Evolutionary conservation across 1,139 yeast genomes (phyloP), one percentile per base, ranked within the genome.

Genomic region (Saccharomyces hybrid): DNA sequence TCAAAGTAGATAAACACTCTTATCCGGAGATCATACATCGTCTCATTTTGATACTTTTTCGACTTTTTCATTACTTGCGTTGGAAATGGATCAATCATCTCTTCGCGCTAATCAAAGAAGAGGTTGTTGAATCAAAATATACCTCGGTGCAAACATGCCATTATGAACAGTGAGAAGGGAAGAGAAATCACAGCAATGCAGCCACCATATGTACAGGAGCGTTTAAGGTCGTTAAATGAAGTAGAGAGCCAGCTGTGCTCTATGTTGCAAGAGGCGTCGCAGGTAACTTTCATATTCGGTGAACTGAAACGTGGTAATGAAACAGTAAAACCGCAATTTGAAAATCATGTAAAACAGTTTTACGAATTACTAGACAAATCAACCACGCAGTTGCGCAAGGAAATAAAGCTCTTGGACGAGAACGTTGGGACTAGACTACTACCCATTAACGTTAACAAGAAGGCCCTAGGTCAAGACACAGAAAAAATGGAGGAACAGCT

Each of bases 211-310:
- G 73, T 75, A 3, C 67, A 67, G 52, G 70, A 71, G 50, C 65
- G 78, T 51, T 63, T 77, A 14, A 63, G 64, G 11, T 68, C 75
- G 4, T 63, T 77, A 12, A 71, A 74, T 44, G 62, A 68, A 27
- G 64, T 76, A 8, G 80, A 77, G 54, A 58, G 59, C 56, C 68
- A 70, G 57, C 70, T 77, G 29, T 71, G 76, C 47, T 59, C 71
- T 27, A 63, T 76, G 54, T 58, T 76, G 26, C 71, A 71, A 42
- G 66, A 69, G 29, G 78, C 78, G 1, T 70, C 78, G 1, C 66
- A 64, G 27, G 73, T 76, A 1, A 71, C 75, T 2, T 71, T 66
- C 44, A 67, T 76, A 3, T 61, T 66, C 47, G 60, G 62, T 26
- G 70, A 67, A 47, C 56, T 68, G 50, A 68, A 68, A 54, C 59